Conservation (phyloP, 2,329 filamentous ascomycete species). For the Byssoonygena ceratinophila region DNA sequence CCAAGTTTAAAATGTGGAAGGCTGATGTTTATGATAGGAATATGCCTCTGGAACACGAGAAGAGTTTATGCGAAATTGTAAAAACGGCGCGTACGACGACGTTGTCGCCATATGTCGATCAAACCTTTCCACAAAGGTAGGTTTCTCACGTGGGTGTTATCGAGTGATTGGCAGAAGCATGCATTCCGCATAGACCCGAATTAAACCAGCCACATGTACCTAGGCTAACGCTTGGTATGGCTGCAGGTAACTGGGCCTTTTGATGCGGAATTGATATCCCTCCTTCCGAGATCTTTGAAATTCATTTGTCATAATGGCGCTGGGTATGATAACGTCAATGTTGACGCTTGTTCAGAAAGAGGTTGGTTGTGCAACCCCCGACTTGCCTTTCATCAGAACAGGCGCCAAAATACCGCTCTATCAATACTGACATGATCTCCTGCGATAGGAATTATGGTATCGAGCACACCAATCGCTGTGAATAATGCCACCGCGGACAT, state of each 20-base stretch:
- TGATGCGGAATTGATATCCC: conserved; percentile 38
- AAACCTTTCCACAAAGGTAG: conserved; percentile 44
- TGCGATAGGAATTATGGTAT: conserved; percentile 30
- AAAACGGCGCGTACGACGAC: conserved; percentile 45
- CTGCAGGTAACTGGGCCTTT: conserved; percentile 39
- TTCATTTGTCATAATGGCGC: conserved; percentile 48
- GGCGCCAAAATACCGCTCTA: not conserved
- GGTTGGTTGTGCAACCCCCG: conserved; percentile 18
- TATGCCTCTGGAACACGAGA: conserved; percentile 44
- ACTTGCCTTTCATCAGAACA: not conserved
- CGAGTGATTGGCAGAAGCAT: not conserved
- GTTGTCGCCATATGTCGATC: conserved; percentile 50
- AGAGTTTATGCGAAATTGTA: conserved; percentile 47
- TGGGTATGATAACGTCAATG: conserved; percentile 52
- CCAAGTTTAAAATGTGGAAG: not conserved
- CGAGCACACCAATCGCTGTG: conserved; percentile 38
- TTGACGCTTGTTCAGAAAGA: conserved; percentile 42
- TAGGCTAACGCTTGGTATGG: conserved; percentile 1
- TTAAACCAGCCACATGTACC: not conserved
- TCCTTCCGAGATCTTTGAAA: conserved; percentile 37
- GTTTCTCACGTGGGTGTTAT: not conserved
- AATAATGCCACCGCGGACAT: conserved; percentile 40
- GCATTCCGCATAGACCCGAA: not conserved
- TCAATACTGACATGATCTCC: not conserved
- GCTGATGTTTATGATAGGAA: conserved; percentile 32